Conservation (phyloP, 352 stramenopile species). For the Phytophthora tubulina region DNA sequence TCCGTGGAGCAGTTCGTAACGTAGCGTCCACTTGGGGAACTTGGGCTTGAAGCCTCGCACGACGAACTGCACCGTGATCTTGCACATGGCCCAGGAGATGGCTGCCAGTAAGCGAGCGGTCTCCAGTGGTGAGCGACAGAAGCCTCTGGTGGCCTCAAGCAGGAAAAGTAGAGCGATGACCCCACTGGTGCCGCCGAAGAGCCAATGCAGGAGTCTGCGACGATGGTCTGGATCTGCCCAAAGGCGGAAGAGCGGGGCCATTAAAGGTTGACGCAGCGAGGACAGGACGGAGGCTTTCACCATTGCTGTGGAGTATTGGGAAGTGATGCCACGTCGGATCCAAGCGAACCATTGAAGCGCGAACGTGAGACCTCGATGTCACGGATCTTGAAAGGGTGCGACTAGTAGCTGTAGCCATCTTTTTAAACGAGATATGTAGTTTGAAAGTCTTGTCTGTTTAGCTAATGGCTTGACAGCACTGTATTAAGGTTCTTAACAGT, state of each 20-base stretch:
- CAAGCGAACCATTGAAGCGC: not conserved
- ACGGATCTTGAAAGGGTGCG: slow-evolving; percentile 8
- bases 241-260: slow-evolving; percentile 12
- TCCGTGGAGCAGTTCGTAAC: slow-evolving; percentile 48
- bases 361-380: slow-evolving; percentile 2
- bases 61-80: slow-evolving; percentile 25
- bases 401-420: slow-evolving; percentile 1
- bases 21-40: slow-evolving; percentile 59
- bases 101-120: slow-evolving; percentile 27
- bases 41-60: slow-evolving; percentile 44
- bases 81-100: slow-evolving; percentile 27
- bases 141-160: slow-evolving; percentile 20
- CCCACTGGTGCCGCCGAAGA: slow-evolving; percentile 18
- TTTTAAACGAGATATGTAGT: not conserved
- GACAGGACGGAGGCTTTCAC: slow-evolving; percentile 4
- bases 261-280: not conserved
- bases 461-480: not conserved
- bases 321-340: not conserved
- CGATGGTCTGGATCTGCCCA: slow-evolving; percentile 22
- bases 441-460: not conserved
- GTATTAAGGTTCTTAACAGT: not conserved
- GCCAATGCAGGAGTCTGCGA: slow-evolving; percentile 18
- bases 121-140: slow-evolving; percentile 45
- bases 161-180: slow-evolving; percentile 13
- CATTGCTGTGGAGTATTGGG: slow-evolving; percentile 1